Evolutionary conservation across 192 early-diverging fungal genomes (phyloP).

Genomic region (Powellomyces hirtus): DNA sequence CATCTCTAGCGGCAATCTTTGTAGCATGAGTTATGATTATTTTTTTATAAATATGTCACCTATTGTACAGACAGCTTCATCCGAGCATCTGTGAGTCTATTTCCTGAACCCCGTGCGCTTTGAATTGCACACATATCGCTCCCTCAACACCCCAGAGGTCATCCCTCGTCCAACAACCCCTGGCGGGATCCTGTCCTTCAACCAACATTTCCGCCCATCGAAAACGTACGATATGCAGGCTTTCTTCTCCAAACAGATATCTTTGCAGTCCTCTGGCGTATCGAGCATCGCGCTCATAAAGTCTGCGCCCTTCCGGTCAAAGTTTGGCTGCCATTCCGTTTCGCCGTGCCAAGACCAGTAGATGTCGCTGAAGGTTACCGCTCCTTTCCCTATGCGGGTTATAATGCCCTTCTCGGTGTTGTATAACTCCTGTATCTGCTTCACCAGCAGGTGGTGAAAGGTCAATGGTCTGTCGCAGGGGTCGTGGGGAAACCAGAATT

Average conservation of each 20-base stretch:
- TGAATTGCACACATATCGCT: slow-evolving; percentile 3
- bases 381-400: not conserved
- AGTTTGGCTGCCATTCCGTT: not conserved
- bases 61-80: no score
- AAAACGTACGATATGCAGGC: slow-evolving; percentile 13
- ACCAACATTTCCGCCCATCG: slow-evolving; percentile 23
- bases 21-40: no score
- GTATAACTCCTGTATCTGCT: slow-evolving; percentile 44
- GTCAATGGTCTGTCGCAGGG: slow-evolving; percentile 48
- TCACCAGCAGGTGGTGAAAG: slow-evolving; percentile 51
- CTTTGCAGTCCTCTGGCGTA: slow-evolving; percentile 12
- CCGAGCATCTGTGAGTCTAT: no score
- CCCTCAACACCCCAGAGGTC: not conserved
- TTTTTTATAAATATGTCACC: no score
- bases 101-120: not conserved
- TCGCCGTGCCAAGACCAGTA: slow-evolving; percentile 1
- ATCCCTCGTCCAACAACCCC: not conserved
- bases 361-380: slow-evolving; percentile 19
- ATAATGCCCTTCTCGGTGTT: slow-evolving; percentile 7
- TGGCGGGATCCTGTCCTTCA: slow-evolving; percentile 4
- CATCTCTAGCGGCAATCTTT: no score
- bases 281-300: not conserved
- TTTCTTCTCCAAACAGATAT: not conserved
- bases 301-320: slow-evolving; percentile 19
- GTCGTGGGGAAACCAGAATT: slow-evolving; percentile 34